These are phyloP conservation scores for Noccaea bulbosa DNA, from an alignment of 345 rosid genomes.

Conservation along the genomic window DNA sequence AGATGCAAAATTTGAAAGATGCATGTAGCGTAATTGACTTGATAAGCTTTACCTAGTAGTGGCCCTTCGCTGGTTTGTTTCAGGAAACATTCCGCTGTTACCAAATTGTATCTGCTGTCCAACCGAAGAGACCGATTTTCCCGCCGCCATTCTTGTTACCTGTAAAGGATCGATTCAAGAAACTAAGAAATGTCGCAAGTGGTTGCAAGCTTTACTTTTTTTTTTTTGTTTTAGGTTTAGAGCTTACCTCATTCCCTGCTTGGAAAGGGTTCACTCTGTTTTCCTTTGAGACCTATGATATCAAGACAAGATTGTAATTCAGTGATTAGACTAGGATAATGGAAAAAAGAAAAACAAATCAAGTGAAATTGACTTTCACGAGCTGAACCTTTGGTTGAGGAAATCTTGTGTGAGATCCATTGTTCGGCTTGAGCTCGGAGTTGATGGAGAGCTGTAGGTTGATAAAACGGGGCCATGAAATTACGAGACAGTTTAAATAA, in stretches of 20 bases:
- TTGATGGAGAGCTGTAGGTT: constrained; percentile 65
- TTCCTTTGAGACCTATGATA: constrained; percentile 82
- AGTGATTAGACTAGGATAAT: constrained; percentile 27
- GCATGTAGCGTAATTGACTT: not conserved
- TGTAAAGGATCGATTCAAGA: constrained; percentile 24
- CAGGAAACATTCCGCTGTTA: constrained; percentile 41
- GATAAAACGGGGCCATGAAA: constrained; percentile 7
- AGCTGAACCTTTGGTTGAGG: constrained; percentile 63
- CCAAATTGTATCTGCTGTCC: constrained; percentile 50
- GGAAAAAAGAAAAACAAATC: constrained; percentile 2
- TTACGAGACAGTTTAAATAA: not conserved
- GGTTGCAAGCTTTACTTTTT: not conserved
- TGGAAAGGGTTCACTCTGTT: constrained; percentile 64
- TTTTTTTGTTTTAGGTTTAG: not conserved
- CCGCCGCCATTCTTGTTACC: constrained; percentile 46
- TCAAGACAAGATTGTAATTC: constrained; percentile 48
- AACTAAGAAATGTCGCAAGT: not conserved
- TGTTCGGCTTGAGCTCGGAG: constrained; percentile 57
- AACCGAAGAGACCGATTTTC: constrained; percentile 41
- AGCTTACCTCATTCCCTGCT: constrained; percentile 66
- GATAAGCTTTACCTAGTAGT: constrained; percentile 49
- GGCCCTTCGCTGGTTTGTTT: constrained; percentile 49
- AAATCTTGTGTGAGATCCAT: constrained; percentile 50
- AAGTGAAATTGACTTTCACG: constrained; percentile 7
- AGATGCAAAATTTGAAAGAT: not conserved